Evolutionary conservation across 1,284 basidiomycete genomes (phyloP).

Genomic region (Irpex sp.): DNA sequence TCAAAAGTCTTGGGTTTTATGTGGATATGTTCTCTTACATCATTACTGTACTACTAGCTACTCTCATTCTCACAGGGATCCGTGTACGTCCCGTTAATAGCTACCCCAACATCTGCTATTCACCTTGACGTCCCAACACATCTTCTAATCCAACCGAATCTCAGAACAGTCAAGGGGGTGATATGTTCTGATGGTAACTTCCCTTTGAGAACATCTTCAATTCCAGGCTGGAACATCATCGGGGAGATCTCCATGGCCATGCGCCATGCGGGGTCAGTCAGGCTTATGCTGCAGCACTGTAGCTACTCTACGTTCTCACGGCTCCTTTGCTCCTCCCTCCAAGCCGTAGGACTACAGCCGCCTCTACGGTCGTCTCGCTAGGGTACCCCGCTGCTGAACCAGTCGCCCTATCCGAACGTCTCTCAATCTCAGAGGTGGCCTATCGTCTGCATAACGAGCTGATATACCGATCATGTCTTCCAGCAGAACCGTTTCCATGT

Average conservation of each 20-base stretch:
- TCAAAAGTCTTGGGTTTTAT: not conserved
- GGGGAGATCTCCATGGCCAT: not conserved
- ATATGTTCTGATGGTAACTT: not conserved
- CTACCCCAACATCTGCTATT: not conserved
- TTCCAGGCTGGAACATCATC: not conserved
- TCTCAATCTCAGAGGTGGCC: not conserved
- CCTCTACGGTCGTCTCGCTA: not conserved
- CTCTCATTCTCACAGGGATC: not conserved
- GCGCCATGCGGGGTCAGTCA: not conserved
- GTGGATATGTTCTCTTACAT: not conserved
- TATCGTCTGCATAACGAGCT: not conserved
- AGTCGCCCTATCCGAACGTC: not conserved
- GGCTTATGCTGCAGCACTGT: not conserved
- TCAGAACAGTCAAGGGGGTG: not conserved
- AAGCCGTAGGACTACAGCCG: not conserved
- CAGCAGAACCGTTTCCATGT: not conserved
- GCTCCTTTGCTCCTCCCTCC: not conserved
- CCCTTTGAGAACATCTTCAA: not conserved
- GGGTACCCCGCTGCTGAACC: not conserved
- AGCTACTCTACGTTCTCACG: not conserved
- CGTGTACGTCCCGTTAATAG: not conserved
- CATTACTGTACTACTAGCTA: not conserved
- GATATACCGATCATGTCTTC: slow-evolving; percentile 1
- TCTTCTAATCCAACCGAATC: not conserved
- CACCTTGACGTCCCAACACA: not conserved